Evolutionary conservation across 768 basidiomycete genomes (phyloP), one percentile per base, ranked within the genome.

Genomic region (Tricholoma terreum): DNA sequence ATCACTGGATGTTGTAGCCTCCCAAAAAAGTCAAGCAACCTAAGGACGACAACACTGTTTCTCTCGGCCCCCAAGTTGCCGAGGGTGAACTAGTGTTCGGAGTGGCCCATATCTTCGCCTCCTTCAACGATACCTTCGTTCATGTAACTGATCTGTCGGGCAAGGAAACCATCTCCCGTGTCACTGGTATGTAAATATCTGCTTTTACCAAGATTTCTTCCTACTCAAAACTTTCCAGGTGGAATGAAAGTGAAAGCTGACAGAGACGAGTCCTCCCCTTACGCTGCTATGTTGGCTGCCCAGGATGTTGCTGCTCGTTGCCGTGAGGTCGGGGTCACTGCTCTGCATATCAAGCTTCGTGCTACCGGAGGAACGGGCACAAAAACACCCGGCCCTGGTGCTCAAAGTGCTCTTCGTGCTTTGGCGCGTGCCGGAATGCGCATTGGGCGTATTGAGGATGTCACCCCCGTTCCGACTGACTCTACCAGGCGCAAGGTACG

Each of bases 231-330:
- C 17, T 24, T 31, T 30, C 4, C 54, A 91, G 92, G 93, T 74
- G 97, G 97, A 59, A 98, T 98, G 97, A 98, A 98, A 82, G 97
- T 99, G 78, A 99, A 98, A 82, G 97, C 96, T 11, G 97, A 99
- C 77, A 90, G 97, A 77, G 97, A 99, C 79, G 97, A 99, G 79
- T 98, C 94, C 40, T 98, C 95, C 21, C 92, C 92, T 15, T 92
- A 97, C 71, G 93, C 94, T 52, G 94, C 95, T 72, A 96, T 97
- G 95, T 81, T 98, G 73, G 96, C 96, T 55, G 94, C 96, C 42
- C 96, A 98, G 80, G 96, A 98, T 67, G 94, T 94, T 64, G 96
- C 96, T 58, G 73, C 81, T 52, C 92, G 95, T 65, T 99, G 97
- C 89, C 91, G 92, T 71, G 97, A 98, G 79, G 92, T 98, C 66